Percentiles rank a stretch among this genome's conserved stretches.
Evolutionary conservation across 192 early-diverging fungal genomes (phyloP).

Genomic region (Gaertneriomyces sp.): DNA sequence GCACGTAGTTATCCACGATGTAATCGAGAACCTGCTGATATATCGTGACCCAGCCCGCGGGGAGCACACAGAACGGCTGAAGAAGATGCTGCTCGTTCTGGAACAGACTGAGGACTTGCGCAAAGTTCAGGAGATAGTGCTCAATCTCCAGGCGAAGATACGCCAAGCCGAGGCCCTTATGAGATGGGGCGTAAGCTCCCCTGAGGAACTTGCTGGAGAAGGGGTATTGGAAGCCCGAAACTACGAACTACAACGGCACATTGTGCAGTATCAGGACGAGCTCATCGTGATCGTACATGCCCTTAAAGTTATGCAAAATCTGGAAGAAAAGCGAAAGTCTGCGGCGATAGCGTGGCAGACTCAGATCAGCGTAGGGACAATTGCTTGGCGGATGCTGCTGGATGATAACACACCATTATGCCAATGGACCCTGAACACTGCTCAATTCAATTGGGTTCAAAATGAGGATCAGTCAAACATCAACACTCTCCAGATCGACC

Average conservation of each 20-base stretch:
- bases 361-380: slow-evolving; percentile 49
- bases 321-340: slow-evolving; percentile 52
- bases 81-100: slow-evolving; percentile 74
- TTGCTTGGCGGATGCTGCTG: slow-evolving; percentile 73
- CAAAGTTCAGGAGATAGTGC: slow-evolving; percentile 49
- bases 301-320: slow-evolving; percentile 50
- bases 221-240: slow-evolving; percentile 5
- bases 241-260: slow-evolving; percentile 29
- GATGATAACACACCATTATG: slow-evolving; percentile 65
- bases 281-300: slow-evolving; percentile 71
- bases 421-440: slow-evolving; percentile 62
- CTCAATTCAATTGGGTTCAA: slow-evolving; percentile 67
- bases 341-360: slow-evolving; percentile 59
- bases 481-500: slow-evolving; percentile 73
- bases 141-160: slow-evolving; percentile 59
- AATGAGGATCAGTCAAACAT: slow-evolving; percentile 78
- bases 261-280: slow-evolving; percentile 54
- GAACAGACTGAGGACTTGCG: slow-evolving; percentile 70
- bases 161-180: slow-evolving; percentile 40
- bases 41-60: slow-evolving; percentile 79
- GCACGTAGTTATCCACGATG: slow-evolving; percentile 68
- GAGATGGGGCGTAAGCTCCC: slow-evolving; percentile 2
- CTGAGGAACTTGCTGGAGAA: not conserved
- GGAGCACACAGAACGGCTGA: slow-evolving; percentile 64
- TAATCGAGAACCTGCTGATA: slow-evolving; percentile 73